Base-by-base conservation (phyloP, 352 stramenopile genomes). In the Globisporangium megalacanthum region DNA sequence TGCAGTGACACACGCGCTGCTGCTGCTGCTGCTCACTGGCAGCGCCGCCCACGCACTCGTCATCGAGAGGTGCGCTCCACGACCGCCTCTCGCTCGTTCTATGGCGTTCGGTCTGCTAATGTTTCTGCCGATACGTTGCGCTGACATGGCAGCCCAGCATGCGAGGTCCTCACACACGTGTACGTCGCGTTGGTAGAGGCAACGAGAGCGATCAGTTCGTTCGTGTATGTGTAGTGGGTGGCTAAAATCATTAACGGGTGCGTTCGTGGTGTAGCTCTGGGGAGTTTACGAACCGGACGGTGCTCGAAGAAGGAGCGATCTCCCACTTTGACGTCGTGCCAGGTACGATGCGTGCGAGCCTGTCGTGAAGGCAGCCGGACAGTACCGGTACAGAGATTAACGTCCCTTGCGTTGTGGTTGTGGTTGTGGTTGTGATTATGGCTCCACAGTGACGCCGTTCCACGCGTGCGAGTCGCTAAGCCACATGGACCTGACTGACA, bases 211-310 rank as follows among this genome's bases (percentile, higher is more conserved):
- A 29, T 36, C 31, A 20, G 15, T 22, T 11, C 35, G 11, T 9
- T 33, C 10, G 11, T 55, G 29, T 49, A 14, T 31, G 47, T 14
- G 19, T 59, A 11, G 17, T 36, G 9, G 8, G 39, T 50, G 44
- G 46, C 8, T 20, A 7, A 20, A 31, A 33, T 6, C 10, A 33
- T 13, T 53, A 17, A 50, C 15, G 13, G 31, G 29, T 14, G 6
- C 22, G 25, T 57, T 17, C 53, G 19, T 57, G 11, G 49, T 39
- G 15, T 50, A 89, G 78, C 6, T 88, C 81, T 0, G 75, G 79
- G 22, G 81, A 92, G 59, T 92, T 92, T 57, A 89, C 81, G 14
- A 86, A 89, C 65, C 51, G 65, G 9, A 76, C 74, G 25, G 36
- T 72, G 42, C 59, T 92, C 25, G 64, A 77, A 25, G 54, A 69